Evolutionary conservation across 164 flowering plant genomes (phyloP).

Genomic region (Magnolia kwangsiensis): DNA sequence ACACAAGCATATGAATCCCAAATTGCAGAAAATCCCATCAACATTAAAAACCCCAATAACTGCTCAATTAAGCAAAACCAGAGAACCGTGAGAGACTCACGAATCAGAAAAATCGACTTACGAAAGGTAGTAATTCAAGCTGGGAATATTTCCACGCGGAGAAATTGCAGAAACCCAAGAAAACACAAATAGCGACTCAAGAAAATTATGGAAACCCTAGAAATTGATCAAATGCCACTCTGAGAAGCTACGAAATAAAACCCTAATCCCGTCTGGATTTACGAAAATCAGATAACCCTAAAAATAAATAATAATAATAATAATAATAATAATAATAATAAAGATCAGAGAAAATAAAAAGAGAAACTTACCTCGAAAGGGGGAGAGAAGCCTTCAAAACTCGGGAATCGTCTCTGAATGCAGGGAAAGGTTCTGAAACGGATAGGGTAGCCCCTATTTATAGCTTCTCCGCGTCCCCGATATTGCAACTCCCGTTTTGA

Average conservation of each 20-base stretch:
- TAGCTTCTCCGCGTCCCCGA: neutral
- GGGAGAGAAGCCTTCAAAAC: neutral
- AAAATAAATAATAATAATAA: no score
- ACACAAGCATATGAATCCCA: neutral
- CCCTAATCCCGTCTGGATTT: no score
- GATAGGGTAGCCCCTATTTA: neutral
- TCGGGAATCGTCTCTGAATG: neutral
- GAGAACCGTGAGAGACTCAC: neutral
- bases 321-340: no score
- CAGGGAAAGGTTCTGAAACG: neutral
- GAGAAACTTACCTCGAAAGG: neutral
- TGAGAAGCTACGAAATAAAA: no score
- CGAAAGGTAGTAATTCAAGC: neutral
- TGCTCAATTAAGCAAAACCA: no score
- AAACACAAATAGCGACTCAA: neutral
- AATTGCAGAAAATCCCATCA: neutral
- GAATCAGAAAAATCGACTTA: neutral
- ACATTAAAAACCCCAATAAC: neutral
- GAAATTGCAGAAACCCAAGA: neutral
- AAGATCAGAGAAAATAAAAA: no score
- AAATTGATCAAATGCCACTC: no score
- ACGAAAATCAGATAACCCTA: no score
- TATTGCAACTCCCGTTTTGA: neutral
- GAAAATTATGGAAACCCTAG: neutral
- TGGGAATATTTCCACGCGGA: no score